phyloP scores from a whole-genome alignment of 2,329 filamentous ascomycete genomes.

The Fusarium papillatum region DNA sequence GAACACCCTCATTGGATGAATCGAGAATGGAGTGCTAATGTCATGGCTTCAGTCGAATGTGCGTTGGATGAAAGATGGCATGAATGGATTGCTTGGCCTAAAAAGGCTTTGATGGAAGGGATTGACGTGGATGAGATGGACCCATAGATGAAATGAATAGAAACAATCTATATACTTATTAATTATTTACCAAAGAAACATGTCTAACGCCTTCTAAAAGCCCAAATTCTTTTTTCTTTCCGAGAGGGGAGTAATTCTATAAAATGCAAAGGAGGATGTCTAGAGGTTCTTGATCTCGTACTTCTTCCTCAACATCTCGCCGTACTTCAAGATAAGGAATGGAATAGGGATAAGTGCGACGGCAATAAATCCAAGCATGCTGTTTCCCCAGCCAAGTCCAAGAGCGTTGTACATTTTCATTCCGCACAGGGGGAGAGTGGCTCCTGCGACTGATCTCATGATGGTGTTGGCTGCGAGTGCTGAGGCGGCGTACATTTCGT shows the following conservation, averaged over 20 bases:
- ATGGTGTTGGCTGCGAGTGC: constrained; percentile 32
- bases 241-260: not conserved
- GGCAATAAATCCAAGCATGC: constrained; percentile 55
- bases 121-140: constrained; percentile 33
- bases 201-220: not conserved
- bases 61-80: constrained; percentile 20
- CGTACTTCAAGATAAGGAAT: constrained; percentile 54
- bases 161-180: not conserved
- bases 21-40: constrained; percentile 19
- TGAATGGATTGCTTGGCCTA: constrained; percentile 28
- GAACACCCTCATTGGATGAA: constrained; percentile 28
- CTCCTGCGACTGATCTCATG: constrained; percentile 16
- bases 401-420: constrained; percentile 45
- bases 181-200: not conserved
- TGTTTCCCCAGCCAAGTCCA: constrained; percentile 61
- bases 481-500: constrained; percentile 22
- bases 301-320: constrained; percentile 46
- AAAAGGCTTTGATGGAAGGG: constrained; percentile 9
- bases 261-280: not conserved
- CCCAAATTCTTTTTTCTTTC: not conserved
- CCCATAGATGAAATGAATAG: not conserved
- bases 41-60: constrained; percentile 11
- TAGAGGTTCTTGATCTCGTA: constrained; percentile 16
- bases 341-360: constrained; percentile 56
- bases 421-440: constrained; percentile 21